Evolutionary conservation across 495 filamentous ascomycete species (phyloP).

Genomic region (Chaetomium fimeti): DNA sequence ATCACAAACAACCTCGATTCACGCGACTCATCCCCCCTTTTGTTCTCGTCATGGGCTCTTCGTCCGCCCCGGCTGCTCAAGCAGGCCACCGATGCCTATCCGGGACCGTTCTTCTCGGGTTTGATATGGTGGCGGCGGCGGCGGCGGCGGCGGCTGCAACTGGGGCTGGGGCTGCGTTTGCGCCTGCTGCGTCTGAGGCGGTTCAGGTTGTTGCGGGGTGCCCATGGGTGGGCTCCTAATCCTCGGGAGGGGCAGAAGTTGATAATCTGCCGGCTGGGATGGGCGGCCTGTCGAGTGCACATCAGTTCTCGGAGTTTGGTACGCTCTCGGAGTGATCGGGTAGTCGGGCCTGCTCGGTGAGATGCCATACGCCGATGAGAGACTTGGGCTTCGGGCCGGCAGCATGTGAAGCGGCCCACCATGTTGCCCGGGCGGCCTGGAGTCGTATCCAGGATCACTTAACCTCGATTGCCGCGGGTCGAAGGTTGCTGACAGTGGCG

Average conservation of each 20-base stretch:
- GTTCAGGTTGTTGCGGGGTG: slow-evolving; percentile 21
- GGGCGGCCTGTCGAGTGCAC: slow-evolving; percentile 34
- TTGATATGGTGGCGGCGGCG: slow-evolving; percentile 28
- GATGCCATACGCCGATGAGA: slow-evolving; percentile 40
- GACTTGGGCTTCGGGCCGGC: slow-evolving; percentile 32
- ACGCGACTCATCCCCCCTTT: background rate
- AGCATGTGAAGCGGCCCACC: slow-evolving; percentile 36
- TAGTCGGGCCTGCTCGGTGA: slow-evolving; percentile 45
- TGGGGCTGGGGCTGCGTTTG: background rate
- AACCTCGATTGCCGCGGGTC: slow-evolving; percentile 41
- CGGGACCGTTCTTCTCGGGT: slow-evolving; percentile 49
- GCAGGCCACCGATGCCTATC: slow-evolving; percentile 55
- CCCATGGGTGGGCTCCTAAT: slow-evolving; percentile 47
- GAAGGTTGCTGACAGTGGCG: slow-evolving; percentile 44
- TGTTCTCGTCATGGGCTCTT: slow-evolving; percentile 16
- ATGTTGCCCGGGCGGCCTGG: slow-evolving; percentile 34
- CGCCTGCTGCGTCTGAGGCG: slow-evolving; percentile 20
- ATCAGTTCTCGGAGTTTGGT: slow-evolving; percentile 21
- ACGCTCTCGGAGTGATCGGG: slow-evolving; percentile 37
- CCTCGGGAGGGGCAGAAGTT: slow-evolving; percentile 44
- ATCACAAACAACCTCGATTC: background rate
- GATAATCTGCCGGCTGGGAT: slow-evolving; percentile 43
- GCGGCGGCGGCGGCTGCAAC: background rate
- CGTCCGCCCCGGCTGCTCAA: slow-evolving; percentile 46
- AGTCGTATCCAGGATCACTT: slow-evolving; percentile 39